Evolutionary conservation across 2,329 filamentous ascomycete species (phyloP).

Genomic region (Neofusicoccum cordaticola): DNA sequence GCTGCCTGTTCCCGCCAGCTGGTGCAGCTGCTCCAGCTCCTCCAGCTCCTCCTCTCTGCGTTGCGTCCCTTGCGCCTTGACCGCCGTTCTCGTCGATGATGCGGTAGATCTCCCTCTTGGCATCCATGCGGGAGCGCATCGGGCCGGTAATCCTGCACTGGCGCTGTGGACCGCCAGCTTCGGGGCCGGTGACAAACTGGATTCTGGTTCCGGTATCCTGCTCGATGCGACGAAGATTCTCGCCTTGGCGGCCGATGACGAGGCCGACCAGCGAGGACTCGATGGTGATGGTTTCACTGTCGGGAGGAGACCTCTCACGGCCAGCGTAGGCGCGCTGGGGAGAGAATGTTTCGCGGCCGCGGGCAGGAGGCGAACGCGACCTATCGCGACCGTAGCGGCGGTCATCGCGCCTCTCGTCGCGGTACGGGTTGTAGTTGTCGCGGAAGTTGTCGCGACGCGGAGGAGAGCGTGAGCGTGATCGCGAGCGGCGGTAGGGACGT

Average conservation of each 20-base stretch:
- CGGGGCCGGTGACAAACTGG: conserved; percentile 78
- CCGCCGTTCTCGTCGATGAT: conserved; percentile 85
- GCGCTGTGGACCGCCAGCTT: conserved; percentile 68
- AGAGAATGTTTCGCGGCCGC: conserved; percentile 59
- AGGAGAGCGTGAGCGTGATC: conserved; percentile 62
- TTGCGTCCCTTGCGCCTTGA: conserved; percentile 29
- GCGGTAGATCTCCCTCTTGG: conserved; percentile 77
- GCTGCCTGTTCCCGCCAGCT: conserved; percentile 24
- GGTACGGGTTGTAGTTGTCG: conserved; percentile 77
- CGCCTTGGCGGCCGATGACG: conserved; percentile 86
- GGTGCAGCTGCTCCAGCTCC: background rate
- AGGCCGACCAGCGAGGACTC: conserved; percentile 83
- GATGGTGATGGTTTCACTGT: conserved; percentile 78
- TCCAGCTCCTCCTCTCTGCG: background rate
- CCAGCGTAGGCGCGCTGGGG: conserved; percentile 51
- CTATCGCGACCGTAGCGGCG: conserved; percentile 66
- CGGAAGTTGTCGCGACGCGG: conserved; percentile 66
- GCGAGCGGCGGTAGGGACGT: conserved; percentile 61
- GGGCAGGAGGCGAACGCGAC: conserved; percentile 66
- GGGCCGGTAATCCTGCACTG: conserved; percentile 84
- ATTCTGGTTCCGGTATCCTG: conserved; percentile 78
- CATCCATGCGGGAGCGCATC: conserved; percentile 68
- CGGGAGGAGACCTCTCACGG: conserved; percentile 61
- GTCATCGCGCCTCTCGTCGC: conserved; percentile 77
- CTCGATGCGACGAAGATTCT: conserved; percentile 84